Evolutionary conservation across 495 filamentous ascomycete species (phyloP), one percentile per base, ranked within the genome.

Genomic region (Podospora pseudopauciseta): DNA sequence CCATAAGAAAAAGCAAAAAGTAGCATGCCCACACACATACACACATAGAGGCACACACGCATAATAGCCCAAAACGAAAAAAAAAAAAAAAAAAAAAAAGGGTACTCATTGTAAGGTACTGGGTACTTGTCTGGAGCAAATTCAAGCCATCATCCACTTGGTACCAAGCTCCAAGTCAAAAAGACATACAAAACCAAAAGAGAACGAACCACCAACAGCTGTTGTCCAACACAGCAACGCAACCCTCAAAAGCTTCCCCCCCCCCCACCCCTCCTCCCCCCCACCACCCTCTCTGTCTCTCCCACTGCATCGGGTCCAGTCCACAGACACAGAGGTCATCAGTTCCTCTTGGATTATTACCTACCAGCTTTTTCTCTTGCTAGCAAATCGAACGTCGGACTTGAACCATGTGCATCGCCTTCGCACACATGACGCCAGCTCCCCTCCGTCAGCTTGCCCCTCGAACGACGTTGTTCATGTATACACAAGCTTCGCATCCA

Each of bases 341-440:
- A 32, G 30, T 32, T 1, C 30, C 30, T 32, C 30, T 32, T 7
- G 4, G 7, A 32, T 16, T 6, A 4, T 32, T 32, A 32, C 54
- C 5, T 56, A 20, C 54, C 55, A 58, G 18, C 55, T 16, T 49
- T 49, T 11, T 16, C 9, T 13, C 39, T 49, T 1, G n/a, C 55
- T 58, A 19, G 55, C 55, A 58, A 58, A 58, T 58, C 55, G 55
- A 19, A 58, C 7, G n/a, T 26, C 55, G 0, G n/a, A 58, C 55
- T 20, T 18, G 15, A 19, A 9, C n/a, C 55, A 58, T 58, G 55
- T 58, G 55, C 55, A 20, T 19, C 6, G 16, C 55, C 16, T 19
- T 58, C 55, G 55, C 55, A 58, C 55, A 58, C 55, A 58, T 58
- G 55, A 58, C 23, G 55, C 23, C 23, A 19, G n/a, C 55, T 19